A percentile compares a stretch with the other conserved stretches of the same genome.
Conservation (phyloP, 805 yeast genomes). For the Nakazawaea peltata region DNA sequence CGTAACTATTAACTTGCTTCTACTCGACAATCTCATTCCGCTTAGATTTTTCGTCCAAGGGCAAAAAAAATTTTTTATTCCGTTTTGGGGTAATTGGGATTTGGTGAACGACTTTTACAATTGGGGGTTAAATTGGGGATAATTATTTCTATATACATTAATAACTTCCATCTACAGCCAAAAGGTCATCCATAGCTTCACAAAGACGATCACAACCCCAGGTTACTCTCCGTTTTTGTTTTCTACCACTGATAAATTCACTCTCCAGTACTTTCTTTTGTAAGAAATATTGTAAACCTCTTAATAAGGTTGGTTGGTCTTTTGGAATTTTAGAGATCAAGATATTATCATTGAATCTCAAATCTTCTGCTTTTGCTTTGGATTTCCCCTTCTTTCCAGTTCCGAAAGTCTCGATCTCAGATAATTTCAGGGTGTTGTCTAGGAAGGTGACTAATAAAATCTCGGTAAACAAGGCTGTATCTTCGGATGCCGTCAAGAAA, state of each 20-base stretch:
- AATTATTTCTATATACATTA: no score
- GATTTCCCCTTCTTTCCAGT: constrained; percentile 27
- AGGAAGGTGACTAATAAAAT: constrained; percentile 61
- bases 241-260: constrained; percentile 42
- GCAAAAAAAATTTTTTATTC: no score
- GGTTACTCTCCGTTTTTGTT: constrained; percentile 45
- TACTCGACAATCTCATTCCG: no score
- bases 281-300: constrained; percentile 61
- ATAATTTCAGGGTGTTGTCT: constrained; percentile 54
- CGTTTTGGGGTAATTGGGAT: no score
- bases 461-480: constrained; percentile 64
- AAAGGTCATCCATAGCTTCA: constrained; percentile 43
- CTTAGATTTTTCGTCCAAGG: no score
- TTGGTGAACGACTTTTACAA: no score
- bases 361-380: constrained; percentile 19
- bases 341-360: constrained; percentile 23
- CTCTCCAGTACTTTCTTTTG: constrained; percentile 36
- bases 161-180: no score
- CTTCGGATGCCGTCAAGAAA: constrained; percentile 55
- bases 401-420: constrained; percentile 41
- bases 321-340: constrained; percentile 31
- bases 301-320: constrained; percentile 48
- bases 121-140: no score
- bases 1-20: no score
- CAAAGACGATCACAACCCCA: constrained; percentile 55